Base-by-base conservation (phyloP, 1,139 yeast species). In the Yamadazyma sp. region DNA sequence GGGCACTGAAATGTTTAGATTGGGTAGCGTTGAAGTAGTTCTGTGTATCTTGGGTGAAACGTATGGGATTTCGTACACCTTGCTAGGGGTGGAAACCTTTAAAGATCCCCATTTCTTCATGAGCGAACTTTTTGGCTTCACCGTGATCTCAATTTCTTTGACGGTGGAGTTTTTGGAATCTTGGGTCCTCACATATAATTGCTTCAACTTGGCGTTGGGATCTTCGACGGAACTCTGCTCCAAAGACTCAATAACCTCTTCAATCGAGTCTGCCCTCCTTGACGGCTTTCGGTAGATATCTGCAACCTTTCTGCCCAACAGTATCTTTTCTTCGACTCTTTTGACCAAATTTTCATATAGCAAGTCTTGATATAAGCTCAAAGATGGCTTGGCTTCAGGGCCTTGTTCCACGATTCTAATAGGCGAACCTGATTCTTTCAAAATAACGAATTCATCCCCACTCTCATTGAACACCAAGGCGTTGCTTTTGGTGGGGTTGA, bases 391-490 rank as follows among this genome's bases (percentile, higher is more conserved):
- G 8, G n/a, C 15, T 3, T 23, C 11, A n/a, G 34, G 28, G 4
- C 23, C 17, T 22, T 20, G 12, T 10, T 36, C 37, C 4, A 65
- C 47, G 9, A 71, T 58, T 34, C 73, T 58, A 9, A 70, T 50
- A 22, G 52, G 54, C n/a, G 17, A 11, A 11, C 31, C 33, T 3
- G 17, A 10, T 37, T 69, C 70, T 44, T 66, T 67, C 36, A 69
- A 56, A 37, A 71, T 69, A 24, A 69, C 62, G 48, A 61, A 69
- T 49, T 71, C 76, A 45, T 69, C 75, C 48, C 75, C 75, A 18
- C 47, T 49, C 29, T 63, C 53, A 47, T 69, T 69, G 35, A 67
- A 58, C 47, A 68, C 59, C 34, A 54, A 57, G 7, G 66, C 61
- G 33, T 56, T 51, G 11, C 46, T 39, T 31, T 54, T 50, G 12